Conservation (phyloP, 306 rosid genomes). For the Elaeagnus macrophylla region DNA sequence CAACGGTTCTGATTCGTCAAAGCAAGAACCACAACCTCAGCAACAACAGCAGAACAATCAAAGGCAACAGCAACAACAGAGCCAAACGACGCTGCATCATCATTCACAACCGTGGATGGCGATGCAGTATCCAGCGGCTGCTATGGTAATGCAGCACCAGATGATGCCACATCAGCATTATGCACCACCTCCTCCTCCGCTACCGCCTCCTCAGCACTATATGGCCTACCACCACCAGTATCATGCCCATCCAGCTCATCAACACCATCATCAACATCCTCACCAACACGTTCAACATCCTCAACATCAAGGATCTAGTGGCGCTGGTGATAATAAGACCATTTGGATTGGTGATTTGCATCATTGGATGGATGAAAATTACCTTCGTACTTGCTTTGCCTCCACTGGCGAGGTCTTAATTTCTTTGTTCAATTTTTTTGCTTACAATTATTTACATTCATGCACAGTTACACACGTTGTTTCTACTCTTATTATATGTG, state of each 20-base stretch:
- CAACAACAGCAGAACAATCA: constrained; percentile 32
- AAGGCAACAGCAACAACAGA: constrained; percentile 20
- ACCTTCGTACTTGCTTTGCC: constrained; percentile 77
- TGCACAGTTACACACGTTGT: too few species aligned
- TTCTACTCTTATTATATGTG: too few species aligned
- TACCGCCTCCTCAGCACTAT: constrained; percentile 46
- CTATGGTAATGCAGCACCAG: constrained; percentile 94
- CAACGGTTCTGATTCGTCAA: constrained; percentile 67
- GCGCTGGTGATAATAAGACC: constrained; percentile 52
- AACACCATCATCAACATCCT: constrained; percentile 36
- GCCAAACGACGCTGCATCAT: constrained; percentile 12
- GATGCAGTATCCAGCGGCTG: constrained; percentile 79
- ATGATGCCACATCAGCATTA: constrained; percentile 83
- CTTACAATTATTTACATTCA: background rate
- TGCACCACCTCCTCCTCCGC: constrained; percentile 11
- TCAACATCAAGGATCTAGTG: constrained; percentile 48
- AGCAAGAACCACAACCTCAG: constrained; percentile 4
- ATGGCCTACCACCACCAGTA: constrained; percentile 64
- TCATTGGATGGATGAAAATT: constrained; percentile 91
- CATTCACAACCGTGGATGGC: constrained; percentile 52
- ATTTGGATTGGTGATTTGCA: constrained; percentile 91
- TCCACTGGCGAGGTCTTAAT: constrained; percentile 45
- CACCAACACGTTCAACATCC: constrained; percentile 27
- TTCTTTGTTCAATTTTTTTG: background rate
- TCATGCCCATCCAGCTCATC: constrained; percentile 17